phyloP scores from a whole-genome alignment of 495 filamentous ascomycete species.

The Sporormia fimetaria region DNA sequence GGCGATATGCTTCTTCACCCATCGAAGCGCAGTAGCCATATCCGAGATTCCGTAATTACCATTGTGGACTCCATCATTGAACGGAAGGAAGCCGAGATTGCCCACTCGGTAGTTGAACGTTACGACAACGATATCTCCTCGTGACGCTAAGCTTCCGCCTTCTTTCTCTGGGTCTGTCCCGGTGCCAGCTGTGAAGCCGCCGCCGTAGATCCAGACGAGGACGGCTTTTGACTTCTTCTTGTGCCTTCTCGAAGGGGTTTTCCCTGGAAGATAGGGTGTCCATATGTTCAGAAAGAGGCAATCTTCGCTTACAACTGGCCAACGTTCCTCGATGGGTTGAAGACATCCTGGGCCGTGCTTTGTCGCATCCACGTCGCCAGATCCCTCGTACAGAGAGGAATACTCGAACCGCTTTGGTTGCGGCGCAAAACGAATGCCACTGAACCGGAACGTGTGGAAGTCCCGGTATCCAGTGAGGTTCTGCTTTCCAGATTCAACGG shows the following conservation, averaged over 20 bases:
- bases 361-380: slow-evolving; percentile 25
- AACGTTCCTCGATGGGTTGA: neutral
- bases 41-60: slow-evolving; percentile 26
- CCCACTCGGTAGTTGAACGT: slow-evolving; percentile 21
- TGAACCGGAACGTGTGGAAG: slow-evolving; percentile 34
- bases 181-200: slow-evolving; percentile 30
- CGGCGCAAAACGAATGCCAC: slow-evolving; percentile 35
- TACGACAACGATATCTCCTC: slow-evolving; percentile 39
- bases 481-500: slow-evolving; percentile 12
- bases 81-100: slow-evolving; percentile 20
- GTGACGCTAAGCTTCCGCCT: slow-evolving; percentile 36
- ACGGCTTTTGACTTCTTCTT: slow-evolving; percentile 22
- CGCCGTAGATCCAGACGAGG: slow-evolving; percentile 36
- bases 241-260: slow-evolving; percentile 13
- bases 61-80: slow-evolving; percentile 23
- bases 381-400: slow-evolving; percentile 24
- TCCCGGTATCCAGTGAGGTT: slow-evolving; percentile 34
- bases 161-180: slow-evolving; percentile 34
- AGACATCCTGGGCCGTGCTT: slow-evolving; percentile 2
- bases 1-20: slow-evolving; percentile 23
- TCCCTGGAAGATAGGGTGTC: slow-evolving; percentile 30
- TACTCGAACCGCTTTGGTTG: slow-evolving; percentile 32
- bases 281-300: slow-evolving; percentile 37
- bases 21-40: slow-evolving; percentile 18
- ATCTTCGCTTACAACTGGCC: slow-evolving; percentile 19